Conservation (phyloP, 257 asterid species). For the Cordia subcordata region DNA sequence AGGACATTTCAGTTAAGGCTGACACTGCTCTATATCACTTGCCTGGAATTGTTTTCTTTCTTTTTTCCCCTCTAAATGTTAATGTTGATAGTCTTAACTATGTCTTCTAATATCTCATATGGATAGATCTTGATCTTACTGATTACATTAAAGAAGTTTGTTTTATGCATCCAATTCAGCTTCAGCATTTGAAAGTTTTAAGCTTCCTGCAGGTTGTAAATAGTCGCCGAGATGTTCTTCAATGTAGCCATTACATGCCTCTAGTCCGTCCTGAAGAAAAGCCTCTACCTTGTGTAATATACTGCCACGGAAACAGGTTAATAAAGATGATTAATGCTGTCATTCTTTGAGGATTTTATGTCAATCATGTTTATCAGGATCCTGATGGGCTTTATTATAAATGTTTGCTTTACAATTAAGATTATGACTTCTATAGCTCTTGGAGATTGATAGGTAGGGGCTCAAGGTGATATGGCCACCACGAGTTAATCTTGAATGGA, state of each 20-base stretch:
- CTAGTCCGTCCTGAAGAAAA: constrained; percentile 58
- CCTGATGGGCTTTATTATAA: too few relatives aligned
- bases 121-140: background rate
- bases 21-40: too few relatives aligned
- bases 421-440: too few relatives aligned
- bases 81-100: background rate
- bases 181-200: constrained; percentile 11
- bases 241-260: constrained; percentile 93
- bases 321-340: constrained; percentile 11
- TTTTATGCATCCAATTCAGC: background rate
- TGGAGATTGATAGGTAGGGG: too few relatives aligned
- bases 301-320: constrained; percentile 97
- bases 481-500: too few relatives aligned
- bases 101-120: background rate
- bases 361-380: too few relatives aligned
- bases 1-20: too few relatives aligned
- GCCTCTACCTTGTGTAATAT: constrained; percentile 78
- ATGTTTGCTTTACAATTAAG: too few relatives aligned
- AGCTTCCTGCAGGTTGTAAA: constrained; percentile 59
- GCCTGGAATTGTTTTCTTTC: background rate
- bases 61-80: background rate
- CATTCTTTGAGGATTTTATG: too few relatives aligned
- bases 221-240: constrained; percentile 72
- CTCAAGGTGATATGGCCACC: too few relatives aligned
- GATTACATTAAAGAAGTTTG: background rate